Evolutionary conservation across 306 rosid genomes (phyloP), one percentile per base, ranked within the genome.

Genomic region (Vachellia collinsii): DNA sequence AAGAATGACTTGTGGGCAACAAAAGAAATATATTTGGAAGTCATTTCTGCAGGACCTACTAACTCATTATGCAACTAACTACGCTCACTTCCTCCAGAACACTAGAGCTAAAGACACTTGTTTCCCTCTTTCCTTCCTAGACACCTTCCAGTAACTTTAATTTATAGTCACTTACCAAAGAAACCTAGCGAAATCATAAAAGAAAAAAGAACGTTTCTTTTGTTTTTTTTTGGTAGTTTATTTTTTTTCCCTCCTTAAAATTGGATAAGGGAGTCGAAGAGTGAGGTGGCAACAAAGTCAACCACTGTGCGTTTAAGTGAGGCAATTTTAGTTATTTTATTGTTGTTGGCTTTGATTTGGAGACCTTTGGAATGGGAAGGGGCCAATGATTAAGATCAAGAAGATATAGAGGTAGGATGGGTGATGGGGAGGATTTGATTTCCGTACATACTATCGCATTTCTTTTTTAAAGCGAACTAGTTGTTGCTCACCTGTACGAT

Each of bases 31-130:
- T 96, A 77, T 72, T 83, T 93, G 75, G 98, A 89, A 13, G 99
- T 98, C 43, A 90, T 96, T 20, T 77, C 89, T 8, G 94, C 91
- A 2, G 98, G 93, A 19, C 97, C 99, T 7, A 77, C 46, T 14
- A 96, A 96, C 86, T 78, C 98, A 0, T 80, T 91, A 96, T 66
- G 92, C 99, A 0, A 97, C 97, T 22, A 89, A 85, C 39, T 96
- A 96, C 58, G 99, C 99, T 54, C 91, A 92, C 85, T 96, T 96
- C 75, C 97, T 96, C 0, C 92, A 98, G 99, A 87, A 92, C 82
- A 92, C 97, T 3, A 98, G 97, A 29, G 99, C 85, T 2, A 97
- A 96, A 37, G 99, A 96, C 80, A 92, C 99, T 11, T 96, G 98
- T 70, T 96, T 87, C 72, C 97, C 99, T n/a, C 87, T 90, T 1